phyloP scores from a whole-genome alignment of 2,329 filamentous ascomycete species.

The Dryadomyces quercus-mongolicae region DNA sequence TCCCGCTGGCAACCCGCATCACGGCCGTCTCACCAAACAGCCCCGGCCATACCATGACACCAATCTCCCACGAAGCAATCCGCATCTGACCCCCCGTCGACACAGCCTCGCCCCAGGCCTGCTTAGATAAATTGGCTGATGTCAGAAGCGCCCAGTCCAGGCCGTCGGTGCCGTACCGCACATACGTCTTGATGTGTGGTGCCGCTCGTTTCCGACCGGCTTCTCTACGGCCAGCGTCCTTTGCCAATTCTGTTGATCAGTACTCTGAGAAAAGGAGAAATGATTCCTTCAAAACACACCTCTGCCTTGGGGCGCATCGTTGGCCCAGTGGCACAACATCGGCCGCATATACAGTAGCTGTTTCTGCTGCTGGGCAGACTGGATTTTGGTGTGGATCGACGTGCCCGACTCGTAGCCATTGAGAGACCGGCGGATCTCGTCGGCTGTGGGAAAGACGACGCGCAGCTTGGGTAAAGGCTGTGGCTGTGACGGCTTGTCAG shows the following conservation, averaged over 20 bases:
- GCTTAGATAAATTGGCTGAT: constrained; percentile 83
- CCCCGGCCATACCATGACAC: constrained; percentile 71
- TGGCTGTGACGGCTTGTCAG: background rate
- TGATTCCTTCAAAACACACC: too few species aligned
- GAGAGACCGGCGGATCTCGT: constrained; percentile 64
- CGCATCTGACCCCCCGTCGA: constrained; percentile 48
- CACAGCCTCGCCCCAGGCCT: constrained; percentile 67
- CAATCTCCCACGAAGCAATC: constrained; percentile 73
- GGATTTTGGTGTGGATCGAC: constrained; percentile 72
- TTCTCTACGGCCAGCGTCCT: constrained; percentile 23
- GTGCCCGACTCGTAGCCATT: constrained; percentile 67
- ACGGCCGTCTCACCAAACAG: constrained; percentile 33
- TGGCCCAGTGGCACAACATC: constrained; percentile 64
- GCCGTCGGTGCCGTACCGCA: constrained; percentile 36
- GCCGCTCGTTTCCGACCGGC: constrained; percentile 58
- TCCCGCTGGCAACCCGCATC: constrained; percentile 60
- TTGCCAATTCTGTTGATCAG: constrained; percentile 15
- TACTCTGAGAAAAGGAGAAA: too few species aligned
- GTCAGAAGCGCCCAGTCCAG: constrained; percentile 82
- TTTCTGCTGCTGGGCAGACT: constrained; percentile 56
- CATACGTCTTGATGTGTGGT: constrained; percentile 84
- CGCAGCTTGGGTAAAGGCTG: constrained; percentile 27
- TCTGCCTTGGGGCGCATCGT: constrained; percentile 33
- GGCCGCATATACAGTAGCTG: constrained; percentile 63
- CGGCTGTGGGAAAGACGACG: constrained; percentile 68